Evolutionary conservation across 352 stramenopile genomes (phyloP).

Genomic region (Phytophthora uliginosa): DNA sequence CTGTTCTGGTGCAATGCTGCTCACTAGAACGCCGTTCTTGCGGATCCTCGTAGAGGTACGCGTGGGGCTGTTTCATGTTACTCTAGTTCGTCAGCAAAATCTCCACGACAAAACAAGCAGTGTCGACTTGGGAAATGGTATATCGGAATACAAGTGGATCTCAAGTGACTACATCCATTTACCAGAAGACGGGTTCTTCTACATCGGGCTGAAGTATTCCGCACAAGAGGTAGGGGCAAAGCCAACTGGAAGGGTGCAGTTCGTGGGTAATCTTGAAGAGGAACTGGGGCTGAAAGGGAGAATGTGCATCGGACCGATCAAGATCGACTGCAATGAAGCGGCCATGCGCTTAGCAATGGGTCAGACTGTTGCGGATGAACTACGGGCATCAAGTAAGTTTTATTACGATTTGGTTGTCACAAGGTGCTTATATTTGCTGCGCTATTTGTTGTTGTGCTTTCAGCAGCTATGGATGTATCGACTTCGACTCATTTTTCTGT

Average conservation of each 20-base stretch:
- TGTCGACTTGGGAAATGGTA: conserved; percentile 1
- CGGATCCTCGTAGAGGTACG: conserved; percentile 68
- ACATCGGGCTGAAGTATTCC: conserved; percentile 74
- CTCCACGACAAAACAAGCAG: conserved; percentile 2
- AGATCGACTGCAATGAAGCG: conserved; percentile 72
- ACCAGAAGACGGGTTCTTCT: conserved; percentile 74
- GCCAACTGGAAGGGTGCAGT: conserved; percentile 28
- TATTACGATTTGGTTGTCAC: neutral
- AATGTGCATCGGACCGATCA: conserved; percentile 64
- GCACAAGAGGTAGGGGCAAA: conserved; percentile 20
- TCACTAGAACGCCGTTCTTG: conserved; percentile 39
- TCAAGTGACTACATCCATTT: conserved; percentile 76
- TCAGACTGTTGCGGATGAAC: conserved; percentile 19
- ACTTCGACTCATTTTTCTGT: conserved; percentile 60
- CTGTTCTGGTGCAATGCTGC: conserved; percentile 56
- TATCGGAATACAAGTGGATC: conserved; percentile 55
- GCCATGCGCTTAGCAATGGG: conserved; percentile 45
- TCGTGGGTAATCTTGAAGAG: conserved; percentile 31
- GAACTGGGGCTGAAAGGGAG: conserved; percentile 69
- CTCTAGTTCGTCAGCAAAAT: conserved; percentile 41
- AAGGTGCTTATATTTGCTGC: neutral
- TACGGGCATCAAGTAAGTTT: conserved; percentile 23
- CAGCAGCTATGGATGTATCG: conserved; percentile 38
- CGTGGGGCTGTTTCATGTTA: conserved; percentile 58
- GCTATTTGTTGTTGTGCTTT: neutral